Evolutionary conservation across 1,284 basidiomycete genomes (phyloP).

Genomic region (Pseudozyma sp.): DNA sequence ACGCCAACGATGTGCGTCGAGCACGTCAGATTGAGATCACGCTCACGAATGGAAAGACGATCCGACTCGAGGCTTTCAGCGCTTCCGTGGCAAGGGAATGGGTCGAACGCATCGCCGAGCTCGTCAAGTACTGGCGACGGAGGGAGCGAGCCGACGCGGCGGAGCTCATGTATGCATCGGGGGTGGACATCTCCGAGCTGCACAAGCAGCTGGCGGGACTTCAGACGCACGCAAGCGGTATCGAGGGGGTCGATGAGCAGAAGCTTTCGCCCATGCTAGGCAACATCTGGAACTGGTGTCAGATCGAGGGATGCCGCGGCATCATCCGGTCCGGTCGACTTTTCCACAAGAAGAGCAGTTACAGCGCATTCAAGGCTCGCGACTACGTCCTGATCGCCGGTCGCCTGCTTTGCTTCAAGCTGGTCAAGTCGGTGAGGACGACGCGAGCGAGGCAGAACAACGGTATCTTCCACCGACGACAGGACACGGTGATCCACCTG

Average conservation of each 20-base stretch:
- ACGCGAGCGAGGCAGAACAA: slow-evolving; percentile 66
- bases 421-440: slow-evolving; percentile 57
- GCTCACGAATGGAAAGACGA: slow-evolving; percentile 76
- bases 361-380: slow-evolving; percentile 54
- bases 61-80: slow-evolving; percentile 76
- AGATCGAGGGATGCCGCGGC: slow-evolving; percentile 78
- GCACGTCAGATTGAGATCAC: slow-evolving; percentile 82
- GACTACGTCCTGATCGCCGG: slow-evolving; percentile 64
- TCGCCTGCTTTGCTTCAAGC: slow-evolving; percentile 60
- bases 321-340: slow-evolving; percentile 79
- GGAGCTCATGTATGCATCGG: slow-evolving; percentile 79
- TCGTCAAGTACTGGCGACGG: slow-evolving; percentile 81
- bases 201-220: slow-evolving; percentile 29
- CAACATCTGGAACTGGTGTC: slow-evolving; percentile 82
- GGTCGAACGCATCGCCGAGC: slow-evolving; percentile 78
- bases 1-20: slow-evolving; percentile 73
- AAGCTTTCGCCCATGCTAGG: slow-evolving; percentile 74
- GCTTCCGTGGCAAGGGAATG: slow-evolving; percentile 78
- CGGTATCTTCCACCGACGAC: slow-evolving; percentile 63
- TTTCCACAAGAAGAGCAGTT: slow-evolving; percentile 73
- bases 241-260: slow-evolving; percentile 34
- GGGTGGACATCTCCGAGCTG: slow-evolving; percentile 71
- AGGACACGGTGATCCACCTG: slow-evolving; percentile 62
- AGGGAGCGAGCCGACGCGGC: slow-evolving; percentile 78
- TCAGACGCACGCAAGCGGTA: slow-evolving; percentile 2